Evolutionary conservation across 768 basidiomycete genomes (phyloP).

Genomic region (Termitomyces sp.): DNA sequence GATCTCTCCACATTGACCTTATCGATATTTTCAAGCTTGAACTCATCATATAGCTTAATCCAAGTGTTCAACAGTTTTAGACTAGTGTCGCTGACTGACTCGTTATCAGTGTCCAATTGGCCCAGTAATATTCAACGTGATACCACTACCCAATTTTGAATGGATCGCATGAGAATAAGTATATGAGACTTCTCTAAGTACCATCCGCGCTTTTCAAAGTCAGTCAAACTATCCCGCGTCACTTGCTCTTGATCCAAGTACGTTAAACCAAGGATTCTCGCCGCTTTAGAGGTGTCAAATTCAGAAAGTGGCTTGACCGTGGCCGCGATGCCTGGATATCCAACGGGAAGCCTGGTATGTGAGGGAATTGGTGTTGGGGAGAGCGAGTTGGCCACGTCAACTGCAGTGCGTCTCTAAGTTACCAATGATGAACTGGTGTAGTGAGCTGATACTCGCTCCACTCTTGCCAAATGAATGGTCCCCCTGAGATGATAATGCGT

Average conservation of each 20-base stretch:
- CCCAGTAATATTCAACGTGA: too few species aligned
- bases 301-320: slow-evolving; percentile 19
- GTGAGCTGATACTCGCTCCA: slow-evolving; percentile 17
- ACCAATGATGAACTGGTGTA: background rate
- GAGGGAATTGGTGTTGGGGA: slow-evolving; percentile 24
- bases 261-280: slow-evolving; percentile 37
- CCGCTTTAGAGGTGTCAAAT: slow-evolving; percentile 35
- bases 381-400: slow-evolving; percentile 33
- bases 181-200: slow-evolving; percentile 5
- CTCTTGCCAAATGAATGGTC: slow-evolving; percentile 24
- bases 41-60: background rate
- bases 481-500: slow-evolving; percentile 42
- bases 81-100: background rate
- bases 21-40: too few species aligned
- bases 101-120: too few species aligned
- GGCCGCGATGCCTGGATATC: slow-evolving; percentile 28
- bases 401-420: slow-evolving; percentile 17
- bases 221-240: slow-evolving; percentile 35
- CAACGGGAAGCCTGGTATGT: slow-evolving; percentile 23
- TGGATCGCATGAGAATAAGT: too few species aligned
- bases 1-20: background rate
- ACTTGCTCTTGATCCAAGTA: slow-evolving; percentile 38
- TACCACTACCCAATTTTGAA: too few species aligned
- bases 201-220: slow-evolving; percentile 43
- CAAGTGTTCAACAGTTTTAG: background rate